These are phyloP conservation scores for Claviceps paspali DNA, from an alignment of 2,329 filamentous ascomycete genomes.

Conservation along the genomic window DNA sequence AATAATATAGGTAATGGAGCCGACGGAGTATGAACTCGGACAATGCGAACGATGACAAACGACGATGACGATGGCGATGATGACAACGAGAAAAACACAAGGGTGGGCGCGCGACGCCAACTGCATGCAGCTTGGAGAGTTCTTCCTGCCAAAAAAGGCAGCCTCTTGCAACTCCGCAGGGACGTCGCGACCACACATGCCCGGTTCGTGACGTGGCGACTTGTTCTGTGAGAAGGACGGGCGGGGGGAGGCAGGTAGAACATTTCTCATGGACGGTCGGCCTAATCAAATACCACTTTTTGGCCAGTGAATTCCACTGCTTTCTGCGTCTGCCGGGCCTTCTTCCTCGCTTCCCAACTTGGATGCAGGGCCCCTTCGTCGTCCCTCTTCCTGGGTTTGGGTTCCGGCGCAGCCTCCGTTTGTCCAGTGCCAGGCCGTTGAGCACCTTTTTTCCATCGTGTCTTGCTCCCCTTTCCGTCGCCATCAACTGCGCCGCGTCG, in stretches of 20 bases:
- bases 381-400: constrained; percentile 23
- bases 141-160: background rate
- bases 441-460: constrained; percentile 39
- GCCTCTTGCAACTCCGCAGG: background rate
- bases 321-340: constrained; percentile 11
- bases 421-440: constrained; percentile 17
- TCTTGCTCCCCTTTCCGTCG: constrained; percentile 19
- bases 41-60: background rate
- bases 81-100: no score
- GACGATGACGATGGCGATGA: no score
- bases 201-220: background rate
- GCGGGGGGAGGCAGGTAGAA: background rate
- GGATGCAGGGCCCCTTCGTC: constrained; percentile 40
- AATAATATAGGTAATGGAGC: background rate
- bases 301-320: constrained; percentile 9
- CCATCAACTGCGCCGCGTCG: constrained; percentile 37
- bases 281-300: constrained; percentile 13
- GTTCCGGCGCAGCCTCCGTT: constrained; percentile 9
- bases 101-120: background rate
- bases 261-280: background rate
- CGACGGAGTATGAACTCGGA: background rate
- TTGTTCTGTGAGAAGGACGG: no score
- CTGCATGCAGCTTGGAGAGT: background rate
- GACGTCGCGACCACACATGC: background rate
- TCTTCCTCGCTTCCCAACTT: constrained; percentile 13